Evolutionary conservation across 2,329 filamentous ascomycete species (phyloP).

Genomic region (Moelleriella libera): DNA sequence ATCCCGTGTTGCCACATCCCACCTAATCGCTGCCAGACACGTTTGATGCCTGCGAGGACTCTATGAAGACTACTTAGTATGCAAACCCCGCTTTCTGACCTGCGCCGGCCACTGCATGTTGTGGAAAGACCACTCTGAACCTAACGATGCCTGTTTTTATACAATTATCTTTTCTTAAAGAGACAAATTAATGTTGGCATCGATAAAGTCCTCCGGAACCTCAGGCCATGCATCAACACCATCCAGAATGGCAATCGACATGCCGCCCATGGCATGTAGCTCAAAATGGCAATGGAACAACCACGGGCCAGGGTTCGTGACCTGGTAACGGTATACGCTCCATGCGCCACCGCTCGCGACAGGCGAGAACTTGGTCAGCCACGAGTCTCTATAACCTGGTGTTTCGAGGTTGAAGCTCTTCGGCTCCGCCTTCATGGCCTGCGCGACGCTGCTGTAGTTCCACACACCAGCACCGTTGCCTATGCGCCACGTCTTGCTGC

Average conservation of each 20-base stretch:
- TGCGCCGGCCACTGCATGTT: too few relatives aligned
- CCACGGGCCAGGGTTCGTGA: conserved; percentile 28
- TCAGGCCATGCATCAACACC: conserved; percentile 20
- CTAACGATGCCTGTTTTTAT: too few relatives aligned
- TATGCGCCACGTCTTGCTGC: conserved; percentile 29
- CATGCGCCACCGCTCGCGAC: conserved; percentile 11
- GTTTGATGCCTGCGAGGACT: too few relatives aligned
- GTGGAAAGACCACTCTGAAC: too few relatives aligned
- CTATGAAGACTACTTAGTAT: too few relatives aligned
- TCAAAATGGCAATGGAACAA: conserved; percentile 36
- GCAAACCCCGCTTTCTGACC: too few relatives aligned
- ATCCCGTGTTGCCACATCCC: too few relatives aligned
- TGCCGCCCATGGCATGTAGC: conserved; percentile 29
- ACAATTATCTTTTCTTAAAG: too few relatives aligned
- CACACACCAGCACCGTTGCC: conserved; percentile 21
- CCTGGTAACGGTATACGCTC: conserved; percentile 29
- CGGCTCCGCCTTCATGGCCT: conserved; percentile 19
- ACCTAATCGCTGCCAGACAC: too few relatives aligned
- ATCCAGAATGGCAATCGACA: conserved; percentile 32
- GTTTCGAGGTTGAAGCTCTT: conserved; percentile 27
- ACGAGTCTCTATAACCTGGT: conserved; percentile 25
- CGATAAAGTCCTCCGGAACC: conserved; percentile 3
- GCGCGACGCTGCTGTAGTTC: conserved; percentile 25
- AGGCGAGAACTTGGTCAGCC: conserved; percentile 3
- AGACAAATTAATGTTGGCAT: background rate